Evolutionary conservation across 108 stramenopile species (phyloP).

Genomic region (Fistulifera pelliculosa): DNA sequence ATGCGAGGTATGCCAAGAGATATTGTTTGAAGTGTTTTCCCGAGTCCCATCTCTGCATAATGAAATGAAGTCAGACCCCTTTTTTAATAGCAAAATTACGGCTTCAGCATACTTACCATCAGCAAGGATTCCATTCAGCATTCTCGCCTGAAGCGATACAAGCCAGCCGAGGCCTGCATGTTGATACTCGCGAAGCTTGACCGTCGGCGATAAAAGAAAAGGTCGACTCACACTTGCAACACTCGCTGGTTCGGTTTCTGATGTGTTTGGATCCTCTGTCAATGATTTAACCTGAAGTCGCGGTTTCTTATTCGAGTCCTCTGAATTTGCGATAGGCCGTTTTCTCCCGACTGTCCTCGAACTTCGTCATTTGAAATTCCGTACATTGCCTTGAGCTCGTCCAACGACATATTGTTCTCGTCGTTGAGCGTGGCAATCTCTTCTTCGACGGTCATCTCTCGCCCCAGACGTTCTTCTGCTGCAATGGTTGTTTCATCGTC

Average conservation of each 20-base stretch:
- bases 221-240: conserved; percentile 49
- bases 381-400: conserved; percentile 45
- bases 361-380: not conserved
- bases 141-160: conserved; percentile 85
- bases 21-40: conserved; percentile 94
- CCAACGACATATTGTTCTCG: conserved; percentile 45
- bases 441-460: conserved; percentile 46
- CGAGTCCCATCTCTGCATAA: conserved; percentile 43
- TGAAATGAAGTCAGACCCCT: not conserved
- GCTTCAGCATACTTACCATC: conserved; percentile 75
- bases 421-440: conserved; percentile 43
- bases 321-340: not conserved
- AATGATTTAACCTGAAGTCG: not conserved
- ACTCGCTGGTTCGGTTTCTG: conserved; percentile 56
- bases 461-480: conserved; percentile 43
- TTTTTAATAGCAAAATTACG: not conserved
- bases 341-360: conserved; percentile 14
- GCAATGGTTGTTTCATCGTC: conserved; percentile 67
- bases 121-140: conserved; percentile 97
- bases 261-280: not conserved
- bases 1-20: conserved; percentile 88
- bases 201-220: conserved; percentile 65
- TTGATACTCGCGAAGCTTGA: conserved; percentile 92
- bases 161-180: conserved; percentile 95
- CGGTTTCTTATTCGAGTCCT: not conserved